Percentiles rank a stretch among this genome's conserved stretches.
Evolutionary conservation across 148 eudicot species (phyloP).

Genomic region (Rhododendron griersonianum): DNA sequence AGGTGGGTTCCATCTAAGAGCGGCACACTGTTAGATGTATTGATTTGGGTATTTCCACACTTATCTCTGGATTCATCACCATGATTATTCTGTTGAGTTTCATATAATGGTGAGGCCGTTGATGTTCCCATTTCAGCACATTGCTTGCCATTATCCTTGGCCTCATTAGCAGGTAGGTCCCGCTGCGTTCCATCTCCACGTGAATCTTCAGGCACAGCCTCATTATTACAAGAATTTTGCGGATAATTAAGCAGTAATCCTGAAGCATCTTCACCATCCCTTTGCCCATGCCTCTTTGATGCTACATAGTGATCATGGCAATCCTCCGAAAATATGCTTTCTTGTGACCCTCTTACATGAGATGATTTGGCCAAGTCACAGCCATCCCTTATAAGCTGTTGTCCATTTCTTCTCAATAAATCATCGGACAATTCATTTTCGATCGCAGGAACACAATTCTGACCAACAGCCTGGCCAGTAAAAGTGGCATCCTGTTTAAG

Average conservation of each 20-base stretch:
- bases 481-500: slow-evolving; percentile 25
- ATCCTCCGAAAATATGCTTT: neutral
- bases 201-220: neutral
- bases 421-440: slow-evolving; percentile 13
- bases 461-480: slow-evolving; percentile 11
- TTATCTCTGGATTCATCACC: slow-evolving; percentile 15
- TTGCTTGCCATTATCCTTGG: slow-evolving; percentile 3
- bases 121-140: slow-evolving; percentile 16
- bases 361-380: slow-evolving; percentile 11
- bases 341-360: slow-evolving; percentile 7
- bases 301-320: slow-evolving; percentile 5
- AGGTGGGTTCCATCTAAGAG: slow-evolving; percentile 2
- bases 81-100: neutral
- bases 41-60: slow-evolving; percentile 8
- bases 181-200: slow-evolving; percentile 5
- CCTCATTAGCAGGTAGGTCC: slow-evolving; percentile 8
- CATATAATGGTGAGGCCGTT: neutral
- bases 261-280: slow-evolving; percentile 7
- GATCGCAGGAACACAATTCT: slow-evolving; percentile 17
- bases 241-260: slow-evolving; percentile 1
- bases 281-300: neutral
- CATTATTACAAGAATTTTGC: slow-evolving; percentile 9
- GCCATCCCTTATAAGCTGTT: slow-evolving; percentile 3
- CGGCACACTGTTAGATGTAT: slow-evolving; percentile 2
- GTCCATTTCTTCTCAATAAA: neutral